Evolutionary conservation across 2,329 filamentous ascomycete species (phyloP), one percentile per base, ranked within the genome.

Genomic region (Mollisia scopiformis): DNA sequence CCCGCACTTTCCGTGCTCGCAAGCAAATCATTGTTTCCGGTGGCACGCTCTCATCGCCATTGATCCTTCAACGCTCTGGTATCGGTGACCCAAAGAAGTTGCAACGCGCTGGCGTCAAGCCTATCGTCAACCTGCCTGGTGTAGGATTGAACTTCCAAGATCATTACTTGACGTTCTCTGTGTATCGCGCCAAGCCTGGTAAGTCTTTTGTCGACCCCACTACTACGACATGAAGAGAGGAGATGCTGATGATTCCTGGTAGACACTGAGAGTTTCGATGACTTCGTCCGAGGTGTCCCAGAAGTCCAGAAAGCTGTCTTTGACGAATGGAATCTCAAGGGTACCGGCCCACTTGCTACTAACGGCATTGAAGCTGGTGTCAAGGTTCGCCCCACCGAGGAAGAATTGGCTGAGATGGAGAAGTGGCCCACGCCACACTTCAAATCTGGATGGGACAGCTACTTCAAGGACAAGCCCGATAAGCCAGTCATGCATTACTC

Each of bases 401-500:
- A 84, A 6, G 85, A 88, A 54, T 78, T 85, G 7, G 77, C 76
- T 8, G 75, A 77, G 2, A 76, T 88, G 2, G 83, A 84, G 0
- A 69, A 84, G 4, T 79, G 90, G 89, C 90, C 90, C 0, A 91
- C 86, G 51, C 85, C 86, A 11, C 87, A 92, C 56, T 94, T 94
- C 79, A 83, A 82, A 49, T 82, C 84, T 6, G 89, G 90, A 2
- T 94, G 90, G 89, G 86, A 93, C 69, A 88, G 84, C 57, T 93
- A 94, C 78, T 94, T 93, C 76, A 90, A 92, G 79, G 77, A 93
- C 73, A 93, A 93, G 79, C 89, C 89, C 1, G 90, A 93, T 76
- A 93, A 93, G 81, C 91, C 90, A 0, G 90, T 93, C 46, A 93
- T 93, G 90, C 91, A 93, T 73, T 93, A 93, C 77, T 89, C 84